Evolutionary conservation across 2,329 filamentous ascomycete genomes (phyloP).

Genomic region (Dactylellina cionopaga): DNA sequence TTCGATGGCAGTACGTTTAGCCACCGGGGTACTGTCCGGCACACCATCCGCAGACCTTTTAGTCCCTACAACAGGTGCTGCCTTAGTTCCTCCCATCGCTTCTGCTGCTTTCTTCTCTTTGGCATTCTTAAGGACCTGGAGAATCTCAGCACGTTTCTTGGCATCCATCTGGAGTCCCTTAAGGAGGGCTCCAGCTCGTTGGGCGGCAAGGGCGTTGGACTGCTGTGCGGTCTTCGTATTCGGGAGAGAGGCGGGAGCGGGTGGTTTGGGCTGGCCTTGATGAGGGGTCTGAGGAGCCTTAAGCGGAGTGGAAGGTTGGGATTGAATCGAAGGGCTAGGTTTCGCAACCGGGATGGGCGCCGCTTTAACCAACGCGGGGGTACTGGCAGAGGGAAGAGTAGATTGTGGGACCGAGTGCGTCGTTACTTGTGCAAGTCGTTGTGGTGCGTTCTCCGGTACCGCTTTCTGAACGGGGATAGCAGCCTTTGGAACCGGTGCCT

Average conservation of each 20-base stretch:
- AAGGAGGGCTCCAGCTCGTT: slow-evolving; percentile 17
- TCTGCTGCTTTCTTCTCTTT: slow-evolving; percentile 49
- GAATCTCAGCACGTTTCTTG: slow-evolving; percentile 21
- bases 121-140: slow-evolving; percentile 38
- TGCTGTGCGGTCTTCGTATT: no score
- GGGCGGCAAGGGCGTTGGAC: neutral
- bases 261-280: neutral
- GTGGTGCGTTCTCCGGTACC: neutral
- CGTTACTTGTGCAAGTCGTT: neutral
- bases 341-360: slow-evolving; percentile 5
- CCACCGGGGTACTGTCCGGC: slow-evolving; percentile 8
- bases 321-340: neutral
- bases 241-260: neutral
- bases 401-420: neutral
- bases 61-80: neutral
- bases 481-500: slow-evolving; percentile 19
- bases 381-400: neutral
- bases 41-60: slow-evolving; percentile 32
- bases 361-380: neutral
- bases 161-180: slow-evolving; percentile 18
- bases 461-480: neutral
- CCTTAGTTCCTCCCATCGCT: slow-evolving; percentile 26
- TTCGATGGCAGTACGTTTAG: slow-evolving; percentile 32
- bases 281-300: slow-evolving; percentile 8
- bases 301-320: neutral